A percentile compares a stretch with the other conserved stretches of the same genome.
These are phyloP conservation scores for Coemansia erecta DNA, from an alignment of 192 early-diverging fungal species.

Conservation along the genomic window DNA sequence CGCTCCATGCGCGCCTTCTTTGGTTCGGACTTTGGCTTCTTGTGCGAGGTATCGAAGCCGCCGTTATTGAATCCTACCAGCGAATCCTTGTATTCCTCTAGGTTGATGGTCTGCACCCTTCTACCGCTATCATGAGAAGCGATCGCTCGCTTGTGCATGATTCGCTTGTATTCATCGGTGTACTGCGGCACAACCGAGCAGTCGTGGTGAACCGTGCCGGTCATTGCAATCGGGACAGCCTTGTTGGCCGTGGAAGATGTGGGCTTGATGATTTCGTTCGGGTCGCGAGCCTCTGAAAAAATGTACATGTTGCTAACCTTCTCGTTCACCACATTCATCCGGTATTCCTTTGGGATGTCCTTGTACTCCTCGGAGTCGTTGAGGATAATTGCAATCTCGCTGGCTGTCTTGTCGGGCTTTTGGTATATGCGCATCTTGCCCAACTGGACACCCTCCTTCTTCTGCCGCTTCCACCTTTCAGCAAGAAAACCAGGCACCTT, in stretches of 20 bases:
- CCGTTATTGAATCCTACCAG: constrained; percentile 42
- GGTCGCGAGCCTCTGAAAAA: constrained; percentile 63
- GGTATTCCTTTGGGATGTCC: constrained; percentile 81
- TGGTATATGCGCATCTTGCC: constrained; percentile 79
- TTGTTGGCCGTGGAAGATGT: constrained; percentile 47
- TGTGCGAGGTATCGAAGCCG: constrained; percentile 44
- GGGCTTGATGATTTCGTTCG: constrained; percentile 40
- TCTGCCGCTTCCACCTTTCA: constrained; percentile 72
- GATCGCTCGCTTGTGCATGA: constrained; percentile 65
- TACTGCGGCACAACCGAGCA: constrained; percentile 64
- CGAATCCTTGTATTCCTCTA: constrained; percentile 46
- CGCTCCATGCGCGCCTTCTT: constrained; percentile 82
- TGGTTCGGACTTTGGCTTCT: constrained; percentile 58
- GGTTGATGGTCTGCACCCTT: constrained; percentile 15
- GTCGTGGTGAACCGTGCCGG: constrained; percentile 72
- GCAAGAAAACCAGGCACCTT: constrained; percentile 91
- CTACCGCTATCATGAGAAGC: constrained; percentile 50
- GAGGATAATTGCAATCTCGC: constrained; percentile 66
- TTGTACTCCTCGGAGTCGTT: constrained; percentile 59
- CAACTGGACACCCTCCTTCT: constrained; percentile 66
- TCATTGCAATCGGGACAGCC: constrained; percentile 55
- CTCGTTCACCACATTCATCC: constrained; percentile 66
- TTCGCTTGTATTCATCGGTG: constrained; percentile 60
- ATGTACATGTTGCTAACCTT: constrained; percentile 75
- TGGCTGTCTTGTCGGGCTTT: constrained; percentile 52